phyloP scores from a whole-genome alignment of 441 rosid species.

The Brassica balearica region DNA sequence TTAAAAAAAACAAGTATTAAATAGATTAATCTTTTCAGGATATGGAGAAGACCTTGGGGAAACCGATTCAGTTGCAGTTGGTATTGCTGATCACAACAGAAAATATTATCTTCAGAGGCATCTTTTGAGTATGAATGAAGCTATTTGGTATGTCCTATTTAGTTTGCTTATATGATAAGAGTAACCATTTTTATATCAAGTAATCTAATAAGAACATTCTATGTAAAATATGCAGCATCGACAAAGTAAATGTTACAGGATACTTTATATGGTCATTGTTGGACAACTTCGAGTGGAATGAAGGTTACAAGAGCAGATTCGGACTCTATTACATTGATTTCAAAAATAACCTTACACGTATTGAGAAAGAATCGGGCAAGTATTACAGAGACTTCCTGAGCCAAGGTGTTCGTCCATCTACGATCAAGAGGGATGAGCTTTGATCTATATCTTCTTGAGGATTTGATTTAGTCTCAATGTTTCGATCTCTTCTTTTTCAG shows the following conservation, averaged over 20 bases:
- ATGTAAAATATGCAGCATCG: slow-evolving; percentile 5
- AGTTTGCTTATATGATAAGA: not conserved
- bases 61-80: slow-evolving; percentile 2
- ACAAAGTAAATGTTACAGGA: slow-evolving; percentile 35
- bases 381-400: slow-evolving; percentile 15
- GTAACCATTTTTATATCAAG: not conserved
- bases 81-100: slow-evolving; percentile 17
- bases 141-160: slow-evolving; percentile 28
- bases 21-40: slow-evolving; percentile 2
- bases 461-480: slow-evolving; percentile 2
- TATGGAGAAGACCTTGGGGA: slow-evolving; percentile 27
- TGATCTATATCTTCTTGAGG: not conserved
- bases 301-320: slow-evolving; percentile 20
- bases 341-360: slow-evolving; percentile 22
- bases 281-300: slow-evolving; percentile 41
- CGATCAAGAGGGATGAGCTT: slow-evolving; percentile 2
- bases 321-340: slow-evolving; percentile 33
- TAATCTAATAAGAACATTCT: not conserved
- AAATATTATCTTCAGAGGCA: slow-evolving; percentile 25
- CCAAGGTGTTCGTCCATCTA: not conserved
- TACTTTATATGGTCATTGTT: slow-evolving; percentile 32
- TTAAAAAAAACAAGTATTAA: not conserved
- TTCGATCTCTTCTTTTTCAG: not conserved
- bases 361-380: slow-evolving; percentile 11
- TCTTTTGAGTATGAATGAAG: slow-evolving; percentile 26